Conservation (phyloP, 2,329 filamentous ascomycete genomes). For the Clathrospora elynae region DNA sequence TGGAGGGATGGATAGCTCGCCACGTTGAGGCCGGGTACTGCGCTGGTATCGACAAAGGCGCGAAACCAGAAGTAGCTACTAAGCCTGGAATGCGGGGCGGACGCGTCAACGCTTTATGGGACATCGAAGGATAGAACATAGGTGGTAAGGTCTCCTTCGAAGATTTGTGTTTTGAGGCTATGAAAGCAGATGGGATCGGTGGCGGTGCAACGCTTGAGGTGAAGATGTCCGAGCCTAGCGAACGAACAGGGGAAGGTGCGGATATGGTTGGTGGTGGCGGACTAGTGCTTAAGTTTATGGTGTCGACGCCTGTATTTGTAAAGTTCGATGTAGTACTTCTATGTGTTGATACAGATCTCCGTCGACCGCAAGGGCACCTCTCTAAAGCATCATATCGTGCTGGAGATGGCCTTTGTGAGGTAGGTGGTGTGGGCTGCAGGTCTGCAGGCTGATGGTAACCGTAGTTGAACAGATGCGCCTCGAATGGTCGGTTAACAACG, state of each 20-base stretch:
- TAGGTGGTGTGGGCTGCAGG: slow-evolving; percentile 17
- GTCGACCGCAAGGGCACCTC: slow-evolving; percentile 14
- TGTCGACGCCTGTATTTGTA: slow-evolving; percentile 36
- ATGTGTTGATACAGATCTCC: slow-evolving; percentile 23
- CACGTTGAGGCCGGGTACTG: slow-evolving; percentile 42
- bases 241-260: slow-evolving; percentile 24
- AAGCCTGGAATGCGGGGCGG: slow-evolving; percentile 28
- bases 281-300: slow-evolving; percentile 27
- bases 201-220: slow-evolving; percentile 38
- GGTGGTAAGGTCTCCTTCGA: slow-evolving; percentile 21
- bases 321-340: slow-evolving; percentile 21
- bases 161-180: slow-evolving; percentile 17
- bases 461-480: slow-evolving; percentile 42
- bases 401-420: slow-evolving; percentile 27
- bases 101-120: slow-evolving; percentile 15
- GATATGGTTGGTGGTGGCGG: slow-evolving; percentile 27
- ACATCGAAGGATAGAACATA: slow-evolving; percentile 22
- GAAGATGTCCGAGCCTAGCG: slow-evolving; percentile 33
- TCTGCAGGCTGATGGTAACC: slow-evolving; percentile 22
- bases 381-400: slow-evolving; percentile 21
- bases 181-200: slow-evolving; percentile 33
- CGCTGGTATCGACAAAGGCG: slow-evolving; percentile 33
- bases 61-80: slow-evolving; percentile 22
- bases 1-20: slow-evolving; percentile 39
- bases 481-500: slow-evolving; percentile 44